Evolutionary conservation across 148 eudicot genomes (phyloP).

Genomic region (Chenopodium quinoa): DNA sequence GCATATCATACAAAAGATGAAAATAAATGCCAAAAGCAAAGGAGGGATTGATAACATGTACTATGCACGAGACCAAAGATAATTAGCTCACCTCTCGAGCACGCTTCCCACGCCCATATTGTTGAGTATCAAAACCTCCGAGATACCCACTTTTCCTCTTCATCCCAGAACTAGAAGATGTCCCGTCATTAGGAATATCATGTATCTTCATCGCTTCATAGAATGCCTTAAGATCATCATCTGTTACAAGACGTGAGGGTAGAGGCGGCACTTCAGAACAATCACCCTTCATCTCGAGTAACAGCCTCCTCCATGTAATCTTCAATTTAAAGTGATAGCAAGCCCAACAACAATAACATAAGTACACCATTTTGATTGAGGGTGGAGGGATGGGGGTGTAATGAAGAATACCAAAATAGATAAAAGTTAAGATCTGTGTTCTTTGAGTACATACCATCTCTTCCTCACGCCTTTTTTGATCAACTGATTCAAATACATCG

Average conservation of each 20-base stretch:
- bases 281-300: constrained; percentile 39
- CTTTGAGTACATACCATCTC: constrained; percentile 60
- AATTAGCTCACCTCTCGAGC: constrained; percentile 84
- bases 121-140: constrained; percentile 84
- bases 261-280: constrained; percentile 50
- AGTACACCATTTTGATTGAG: background rate
- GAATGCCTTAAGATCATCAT: constrained; percentile 73
- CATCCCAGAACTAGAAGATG: constrained; percentile 44
- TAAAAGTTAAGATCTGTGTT: background rate
- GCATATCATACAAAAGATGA: background rate
- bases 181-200: constrained; percentile 42
- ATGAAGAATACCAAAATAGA: background rate
- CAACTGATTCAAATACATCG: constrained; percentile 87
- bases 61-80: background rate
- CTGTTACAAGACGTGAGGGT: constrained; percentile 84
- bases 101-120: constrained; percentile 97
- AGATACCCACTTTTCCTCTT: constrained; percentile 70
- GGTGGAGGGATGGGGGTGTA: background rate
- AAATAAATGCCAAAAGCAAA: background rate
- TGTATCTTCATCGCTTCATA: constrained; percentile 75
- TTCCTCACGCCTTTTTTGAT: constrained; percentile 68
- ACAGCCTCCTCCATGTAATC: constrained; percentile 68
- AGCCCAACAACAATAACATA: background rate
- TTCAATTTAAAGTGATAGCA: constrained; percentile 29
- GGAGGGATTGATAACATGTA: background rate